Evolutionary conservation across 768 basidiomycete genomes (phyloP), one percentile per base, ranked within the genome.

Genomic region (Suillus paluster): DNA sequence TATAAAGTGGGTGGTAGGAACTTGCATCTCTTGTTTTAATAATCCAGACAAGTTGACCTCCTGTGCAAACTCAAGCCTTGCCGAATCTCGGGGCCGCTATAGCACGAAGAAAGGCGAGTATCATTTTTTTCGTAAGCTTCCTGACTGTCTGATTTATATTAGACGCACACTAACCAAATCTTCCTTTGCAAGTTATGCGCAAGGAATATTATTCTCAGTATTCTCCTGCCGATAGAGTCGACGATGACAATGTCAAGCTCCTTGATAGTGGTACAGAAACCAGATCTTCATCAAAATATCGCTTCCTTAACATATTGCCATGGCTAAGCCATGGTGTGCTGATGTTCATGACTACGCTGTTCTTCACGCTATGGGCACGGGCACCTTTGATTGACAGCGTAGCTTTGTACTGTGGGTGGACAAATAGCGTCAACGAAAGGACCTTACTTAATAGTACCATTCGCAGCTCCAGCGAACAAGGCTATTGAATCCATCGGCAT

Each of bases 331-430:
- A 55, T 23, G 44, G 56, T 11, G 44, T 49, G 9, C 50, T 61
- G 5, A 11, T 49, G 19, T 46, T 48, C 42, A 7, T 56, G n/a
- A 48, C 50, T 27, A 7, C 41, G 6, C 2, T 61, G n/a, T 59
- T 61, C 42, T 61, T 66, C 38, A 33, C 44, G 36, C 41, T 66
- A 49, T 66, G 65, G 60, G 41, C 46, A n/a, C 23, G 21, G 23
- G 23, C 45, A 23, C 45, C 23, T 46, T 25, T 7, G 45, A 46
- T 23, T 7, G 23, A 25, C 15, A 21, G 7, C 23, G 23, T 46
- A 46, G 23, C 23, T 14, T 3, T 46, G 45, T 46, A 25, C 23
- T 46, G 45, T 46, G 23, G 45, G 45, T 46, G 45, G 21, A 46
- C 21, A 46, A 14, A 46, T 23, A 23, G 21, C 5, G 23, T 46